These are phyloP conservation scores for Solioccasus polychromus DNA, from an alignment of 768 basidiomycete genomes.

Conservation along the genomic window DNA sequence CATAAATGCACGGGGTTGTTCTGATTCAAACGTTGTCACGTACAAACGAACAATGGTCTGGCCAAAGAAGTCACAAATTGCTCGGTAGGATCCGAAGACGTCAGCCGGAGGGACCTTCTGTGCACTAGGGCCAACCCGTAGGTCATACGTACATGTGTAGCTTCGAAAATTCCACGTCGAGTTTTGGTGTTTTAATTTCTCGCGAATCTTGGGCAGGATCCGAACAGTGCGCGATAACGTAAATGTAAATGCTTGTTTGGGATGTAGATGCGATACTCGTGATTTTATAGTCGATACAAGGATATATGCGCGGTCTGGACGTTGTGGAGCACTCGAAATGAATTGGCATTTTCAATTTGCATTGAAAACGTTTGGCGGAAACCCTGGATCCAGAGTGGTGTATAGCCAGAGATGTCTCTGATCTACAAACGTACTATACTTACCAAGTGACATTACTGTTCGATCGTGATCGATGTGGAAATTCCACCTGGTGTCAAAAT, in stretches of 20 bases:
- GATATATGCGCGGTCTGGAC: not conserved
- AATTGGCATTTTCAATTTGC: too few relatives aligned
- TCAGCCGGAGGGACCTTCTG: not conserved
- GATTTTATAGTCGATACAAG: not conserved
- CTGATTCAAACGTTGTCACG: not conserved
- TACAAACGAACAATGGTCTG: not conserved
- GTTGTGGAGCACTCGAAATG: conserved; percentile 1
- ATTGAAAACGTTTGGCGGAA: not conserved
- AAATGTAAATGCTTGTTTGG: conserved; percentile 6
- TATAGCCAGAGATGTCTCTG: conserved; percentile 4
- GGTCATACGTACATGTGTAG: not conserved
- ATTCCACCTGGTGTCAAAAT: not conserved
- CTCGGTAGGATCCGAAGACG: not conserved
- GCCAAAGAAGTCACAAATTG: not conserved
- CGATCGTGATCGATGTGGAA: conserved; percentile 24
- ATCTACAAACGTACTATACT: conserved; percentile 20
- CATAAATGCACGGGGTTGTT: not conserved
- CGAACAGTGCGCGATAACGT: conserved; percentile 13
- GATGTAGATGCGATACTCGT: not conserved
- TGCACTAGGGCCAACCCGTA: not conserved
- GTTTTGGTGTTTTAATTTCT: not conserved
- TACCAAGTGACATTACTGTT: conserved; percentile 6
- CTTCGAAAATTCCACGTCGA: not conserved
- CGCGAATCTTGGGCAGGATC: conserved; percentile 5
- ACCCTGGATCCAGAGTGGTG: conserved; percentile 4